phyloP scores from a whole-genome alignment of 2,329 filamentous ascomycete species.

The Calcarisporium arbuscula region DNA sequence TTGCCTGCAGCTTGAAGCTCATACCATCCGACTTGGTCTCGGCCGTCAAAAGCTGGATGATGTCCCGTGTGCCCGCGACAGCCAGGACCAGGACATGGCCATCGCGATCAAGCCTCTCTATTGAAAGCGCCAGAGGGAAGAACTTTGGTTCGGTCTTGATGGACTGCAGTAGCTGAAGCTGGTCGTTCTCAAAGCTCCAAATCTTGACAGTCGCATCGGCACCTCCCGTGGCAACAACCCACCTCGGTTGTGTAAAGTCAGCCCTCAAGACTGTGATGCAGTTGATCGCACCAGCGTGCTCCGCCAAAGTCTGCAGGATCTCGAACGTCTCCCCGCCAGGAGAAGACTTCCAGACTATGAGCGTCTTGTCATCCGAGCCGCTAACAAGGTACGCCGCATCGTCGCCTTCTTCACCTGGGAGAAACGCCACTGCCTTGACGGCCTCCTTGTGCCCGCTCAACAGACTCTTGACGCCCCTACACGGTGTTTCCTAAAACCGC shows the following conservation, averaged over 20 bases:
- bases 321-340: conserved; percentile 21
- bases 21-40: conserved; percentile 29
- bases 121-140: conserved; percentile 72
- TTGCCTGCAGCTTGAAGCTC: conserved; percentile 66
- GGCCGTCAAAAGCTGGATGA: conserved; percentile 73
- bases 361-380: conserved; percentile 72
- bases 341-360: conserved; percentile 62
- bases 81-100: conserved; percentile 61
- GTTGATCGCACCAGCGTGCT: conserved; percentile 73
- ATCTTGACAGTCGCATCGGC: conserved; percentile 68
- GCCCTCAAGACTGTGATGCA: conserved; percentile 45
- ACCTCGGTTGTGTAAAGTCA: conserved; percentile 19
- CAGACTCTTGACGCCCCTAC: conserved; percentile 57
- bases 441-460: conserved; percentile 70
- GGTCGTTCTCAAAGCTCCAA: conserved; percentile 58
- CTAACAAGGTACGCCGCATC: conserved; percentile 58
- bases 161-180: conserved; percentile 55
- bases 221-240: conserved; percentile 68
- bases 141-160: conserved; percentile 70
- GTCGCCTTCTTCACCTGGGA: conserved; percentile 44
- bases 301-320: conserved; percentile 46
- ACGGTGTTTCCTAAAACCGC: conserved; percentile 25
- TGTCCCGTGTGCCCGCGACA: conserved; percentile 75
- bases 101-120: conserved; percentile 52
- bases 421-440: conserved; percentile 80